phyloP scores from a whole-genome alignment of 148 eudicot genomes.

The Dysphania ambrosioides region DNA sequence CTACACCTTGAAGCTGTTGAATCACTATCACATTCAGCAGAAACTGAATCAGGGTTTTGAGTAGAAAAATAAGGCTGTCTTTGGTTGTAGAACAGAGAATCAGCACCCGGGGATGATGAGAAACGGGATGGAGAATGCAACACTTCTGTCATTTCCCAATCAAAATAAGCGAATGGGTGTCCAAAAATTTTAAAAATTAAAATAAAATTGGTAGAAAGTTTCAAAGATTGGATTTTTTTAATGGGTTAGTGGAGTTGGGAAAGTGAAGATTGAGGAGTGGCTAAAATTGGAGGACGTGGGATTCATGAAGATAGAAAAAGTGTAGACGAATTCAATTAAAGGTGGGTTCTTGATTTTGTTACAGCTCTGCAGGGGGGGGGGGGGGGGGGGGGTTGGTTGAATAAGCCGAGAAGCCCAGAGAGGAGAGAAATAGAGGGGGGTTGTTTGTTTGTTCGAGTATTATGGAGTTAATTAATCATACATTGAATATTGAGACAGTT shows the following conservation, averaged over 20 bases:
- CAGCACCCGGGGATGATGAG: constrained; percentile 39
- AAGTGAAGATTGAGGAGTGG: constrained; percentile 32
- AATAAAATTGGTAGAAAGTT: neutral
- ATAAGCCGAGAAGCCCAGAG: constrained; percentile 24
- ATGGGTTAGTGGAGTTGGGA: constrained; percentile 17
- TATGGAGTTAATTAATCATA: neutral
- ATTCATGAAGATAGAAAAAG: constrained; percentile 38
- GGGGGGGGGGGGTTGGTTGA: too few species aligned
- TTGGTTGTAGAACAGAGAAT: constrained; percentile 38
- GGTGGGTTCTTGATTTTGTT: too few species aligned
- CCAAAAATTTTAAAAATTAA: neutral
- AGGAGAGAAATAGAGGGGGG: constrained; percentile 5
- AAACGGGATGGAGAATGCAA: constrained; percentile 72
- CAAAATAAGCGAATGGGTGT: constrained; percentile 7
- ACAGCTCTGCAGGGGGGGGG: constrained; percentile 14
- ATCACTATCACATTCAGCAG: constrained; percentile 22
- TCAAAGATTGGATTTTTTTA: constrained; percentile 28
- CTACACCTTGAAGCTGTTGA: constrained; percentile 17
- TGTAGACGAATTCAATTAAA: too few species aligned
- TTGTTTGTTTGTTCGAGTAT: neutral
- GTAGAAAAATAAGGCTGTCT: constrained; percentile 31
- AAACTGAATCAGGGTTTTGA: too few species aligned
- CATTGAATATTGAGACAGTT: constrained; percentile 20
- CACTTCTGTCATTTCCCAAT: constrained; percentile 73
- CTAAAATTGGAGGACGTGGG: constrained; percentile 52